These are phyloP conservation scores for Pyrus bretschneideri DNA, from an alignment of 306 rosid genomes.

Conservation along the genomic window DNA sequence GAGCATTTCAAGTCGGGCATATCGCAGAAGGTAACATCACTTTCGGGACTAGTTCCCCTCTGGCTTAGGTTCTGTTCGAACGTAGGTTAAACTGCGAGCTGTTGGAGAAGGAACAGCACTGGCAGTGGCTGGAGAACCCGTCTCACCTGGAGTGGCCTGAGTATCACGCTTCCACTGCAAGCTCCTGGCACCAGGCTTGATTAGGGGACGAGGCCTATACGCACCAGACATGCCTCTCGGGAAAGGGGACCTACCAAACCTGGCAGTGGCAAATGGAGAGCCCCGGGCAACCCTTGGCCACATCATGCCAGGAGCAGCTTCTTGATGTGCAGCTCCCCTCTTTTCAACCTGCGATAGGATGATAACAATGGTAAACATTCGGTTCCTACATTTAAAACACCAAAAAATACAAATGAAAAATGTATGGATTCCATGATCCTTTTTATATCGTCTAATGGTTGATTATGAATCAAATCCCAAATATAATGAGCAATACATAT, in stretches of 20 bases:
- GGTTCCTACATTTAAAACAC: neutral
- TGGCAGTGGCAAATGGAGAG: conserved; percentile 45
- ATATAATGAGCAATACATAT: too few species aligned
- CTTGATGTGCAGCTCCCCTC: conserved; percentile 66
- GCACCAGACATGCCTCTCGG: conserved; percentile 71
- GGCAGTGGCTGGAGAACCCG: conserved; percentile 31
- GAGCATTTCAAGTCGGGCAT: neutral
- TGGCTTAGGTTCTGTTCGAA: conserved; percentile 80
- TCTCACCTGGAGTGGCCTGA: conserved; percentile 43
- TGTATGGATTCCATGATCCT: neutral
- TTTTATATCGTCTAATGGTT: neutral
- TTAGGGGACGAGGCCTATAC: conserved; percentile 56
- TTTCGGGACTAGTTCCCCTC: conserved; percentile 37
- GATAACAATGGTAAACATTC: neutral
- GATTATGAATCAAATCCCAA: neutral
- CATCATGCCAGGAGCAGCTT: conserved; percentile 41
- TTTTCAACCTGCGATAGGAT: conserved; percentile 49
- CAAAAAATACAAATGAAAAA: neutral
- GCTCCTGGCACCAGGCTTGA: conserved; percentile 77
- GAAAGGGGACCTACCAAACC: conserved; percentile 65
- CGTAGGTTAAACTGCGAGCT: conserved; percentile 71
- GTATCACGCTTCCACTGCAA: conserved; percentile 90
- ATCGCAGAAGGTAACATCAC: neutral
- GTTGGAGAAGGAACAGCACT: conserved; percentile 26
- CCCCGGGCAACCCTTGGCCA: conserved; percentile 68